Base-by-base conservation (phyloP, 2,329 filamentous ascomycete species). In the Venturia nashicola region DNA sequence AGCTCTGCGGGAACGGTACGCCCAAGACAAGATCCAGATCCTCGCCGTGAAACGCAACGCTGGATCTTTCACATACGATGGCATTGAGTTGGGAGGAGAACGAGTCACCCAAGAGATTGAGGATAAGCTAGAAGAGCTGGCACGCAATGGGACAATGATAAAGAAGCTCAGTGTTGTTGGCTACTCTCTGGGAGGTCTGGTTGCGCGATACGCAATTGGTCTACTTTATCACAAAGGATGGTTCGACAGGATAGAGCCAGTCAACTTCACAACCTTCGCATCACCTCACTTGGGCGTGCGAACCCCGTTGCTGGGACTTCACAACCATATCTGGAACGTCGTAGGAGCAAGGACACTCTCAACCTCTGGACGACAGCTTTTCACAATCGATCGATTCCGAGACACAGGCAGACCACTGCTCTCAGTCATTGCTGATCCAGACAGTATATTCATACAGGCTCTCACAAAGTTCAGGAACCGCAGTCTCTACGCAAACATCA, bases 201-300 rank as follows among this genome's bases (percentile, higher is more conserved):
- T 97, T 5, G 86, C 90, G 11, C 83, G 93, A 65, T 97, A 96
- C 77, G 88, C 90, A 1, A 82, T 96, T 64, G 93, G 93, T 0
- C 77, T 97, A 70, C 80, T 97, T 3, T 85, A 92, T 69, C 86
- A 89, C 63, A 89, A 88, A 70, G 91, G 91, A 9, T 80, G 90
- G 65, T 86, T 97, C 64, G 87, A 96, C 64, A 61, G 62, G 46
- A 80, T 97, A 34, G 82, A 91, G 71, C 93, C 93, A 68, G 83
- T 93, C 75, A 97, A 96, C 79, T 97, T 97, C 75, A 90, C 88
- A 2, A 96, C 92, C 0, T 97, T 97, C 75, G 93, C 89, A 5
- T 87, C 89, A 40, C 93, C 83, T 81, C 71, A 77, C 88, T 65
- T 97, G 80, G 79, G 79, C 14, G 76, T 79, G 6, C 73, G 78